Evolutionary conservation across 1,139 yeast genomes (phyloP).

Genomic region (Kurtzmaniella quercitrusa): DNA sequence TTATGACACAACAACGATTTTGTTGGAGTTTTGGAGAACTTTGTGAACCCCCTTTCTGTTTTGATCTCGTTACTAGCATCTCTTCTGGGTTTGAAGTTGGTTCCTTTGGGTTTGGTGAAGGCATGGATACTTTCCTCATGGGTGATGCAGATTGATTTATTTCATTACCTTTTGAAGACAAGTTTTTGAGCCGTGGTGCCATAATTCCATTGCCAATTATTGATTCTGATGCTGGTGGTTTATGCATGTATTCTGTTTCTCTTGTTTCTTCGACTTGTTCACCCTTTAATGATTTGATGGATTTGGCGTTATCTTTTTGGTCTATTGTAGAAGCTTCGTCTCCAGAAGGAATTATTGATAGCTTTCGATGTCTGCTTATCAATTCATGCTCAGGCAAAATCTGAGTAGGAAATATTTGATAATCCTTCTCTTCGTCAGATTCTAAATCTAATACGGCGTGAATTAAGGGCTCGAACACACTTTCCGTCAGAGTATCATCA

Average conservation of each 20-base stretch:
- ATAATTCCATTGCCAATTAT: too few species aligned
- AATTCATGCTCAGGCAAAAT: not conserved
- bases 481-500: constrained; percentile 18
- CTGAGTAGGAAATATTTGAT: not conserved
- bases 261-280: not conserved
- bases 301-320: not conserved
- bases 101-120: too few species aligned
- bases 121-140: too few species aligned
- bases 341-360: not conserved
- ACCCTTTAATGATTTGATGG: not conserved
- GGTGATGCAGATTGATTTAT: too few species aligned
- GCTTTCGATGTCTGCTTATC: not conserved
- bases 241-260: not conserved
- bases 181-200: too few species aligned
- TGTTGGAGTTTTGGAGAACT: not conserved
- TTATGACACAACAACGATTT: not conserved
- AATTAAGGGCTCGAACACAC: constrained; percentile 24
- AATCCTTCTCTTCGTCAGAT: not conserved
- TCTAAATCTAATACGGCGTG: not conserved
- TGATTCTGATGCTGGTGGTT: too few species aligned
- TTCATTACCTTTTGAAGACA: too few species aligned
- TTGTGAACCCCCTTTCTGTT: too few species aligned
- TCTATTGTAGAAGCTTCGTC: not conserved
- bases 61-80: too few species aligned
- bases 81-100: too few species aligned